phyloP scores from a whole-genome alignment of 495 filamentous ascomycete species.

The Trichoderma erinaceum region DNA sequence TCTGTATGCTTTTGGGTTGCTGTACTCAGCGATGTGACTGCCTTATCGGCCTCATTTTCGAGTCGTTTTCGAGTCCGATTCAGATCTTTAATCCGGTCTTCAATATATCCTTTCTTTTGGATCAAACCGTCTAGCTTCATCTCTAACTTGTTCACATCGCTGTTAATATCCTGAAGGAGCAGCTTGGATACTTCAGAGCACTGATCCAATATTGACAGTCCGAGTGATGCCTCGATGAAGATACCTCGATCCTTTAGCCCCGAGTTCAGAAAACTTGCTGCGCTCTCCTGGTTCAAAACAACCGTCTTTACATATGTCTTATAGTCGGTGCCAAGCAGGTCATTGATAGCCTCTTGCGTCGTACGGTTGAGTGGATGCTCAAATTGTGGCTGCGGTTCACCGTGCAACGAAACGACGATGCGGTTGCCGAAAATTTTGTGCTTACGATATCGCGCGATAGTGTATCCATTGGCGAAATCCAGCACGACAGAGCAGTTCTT shows the following conservation, averaged over 20 bases:
- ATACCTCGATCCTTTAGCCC: conserved; percentile 23
- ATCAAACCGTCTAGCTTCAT: neutral
- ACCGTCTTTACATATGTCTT: conserved; percentile 29
- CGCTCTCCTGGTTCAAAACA: conserved; percentile 29
- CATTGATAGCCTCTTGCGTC: conserved; percentile 28
- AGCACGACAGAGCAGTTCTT: conserved; percentile 25
- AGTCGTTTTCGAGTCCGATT: neutral
- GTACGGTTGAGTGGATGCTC: conserved; percentile 16
- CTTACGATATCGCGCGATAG: conserved; percentile 26
- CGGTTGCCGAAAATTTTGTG: conserved; percentile 21
- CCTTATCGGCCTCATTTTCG: neutral
- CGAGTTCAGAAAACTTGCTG: conserved; percentile 29
- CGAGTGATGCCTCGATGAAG: conserved; percentile 27
- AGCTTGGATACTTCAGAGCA: conserved; percentile 23
- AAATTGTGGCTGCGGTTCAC: conserved; percentile 25
- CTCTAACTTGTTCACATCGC: conserved; percentile 13
- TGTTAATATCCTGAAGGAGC: conserved; percentile 23
- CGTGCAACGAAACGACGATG: conserved; percentile 23
- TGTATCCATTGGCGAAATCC: conserved; percentile 29
- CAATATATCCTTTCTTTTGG: neutral
- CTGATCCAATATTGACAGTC: conserved; percentile 25
- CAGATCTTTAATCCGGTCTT: neutral
- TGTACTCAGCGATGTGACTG: neutral
- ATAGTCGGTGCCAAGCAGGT: conserved; percentile 29
- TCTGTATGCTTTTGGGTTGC: neutral